Conservation (phyloP, 139 green algal genomes). For the Chlorella sp. region DNA sequence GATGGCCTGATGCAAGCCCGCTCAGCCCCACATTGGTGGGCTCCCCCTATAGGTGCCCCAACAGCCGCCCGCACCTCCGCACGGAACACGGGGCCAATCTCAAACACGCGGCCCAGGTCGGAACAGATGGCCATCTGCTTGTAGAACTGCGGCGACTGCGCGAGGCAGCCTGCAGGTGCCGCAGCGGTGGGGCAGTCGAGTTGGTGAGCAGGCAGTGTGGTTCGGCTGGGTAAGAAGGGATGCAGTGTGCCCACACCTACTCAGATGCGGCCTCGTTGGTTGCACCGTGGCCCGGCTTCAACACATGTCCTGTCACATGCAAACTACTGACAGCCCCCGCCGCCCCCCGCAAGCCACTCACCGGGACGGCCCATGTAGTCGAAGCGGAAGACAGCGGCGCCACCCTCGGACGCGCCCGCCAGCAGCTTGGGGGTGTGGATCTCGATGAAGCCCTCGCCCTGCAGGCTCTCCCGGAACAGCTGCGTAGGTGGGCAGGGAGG, state of each 20-base stretch:
- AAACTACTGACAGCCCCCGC: too few species aligned
- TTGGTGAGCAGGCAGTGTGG: too few species aligned
- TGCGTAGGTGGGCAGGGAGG: constrained; percentile 38
- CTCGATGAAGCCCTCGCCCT: constrained; percentile 87
- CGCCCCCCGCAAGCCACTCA: too few species aligned
- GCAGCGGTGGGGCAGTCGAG: too few species aligned
- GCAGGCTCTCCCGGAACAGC: constrained; percentile 89
- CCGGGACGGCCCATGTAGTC: constrained; percentile 94
- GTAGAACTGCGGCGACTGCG: constrained; percentile 63
- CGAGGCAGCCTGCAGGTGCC: constrained; percentile 80
- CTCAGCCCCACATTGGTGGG: too few species aligned
- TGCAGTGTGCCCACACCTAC: too few species aligned
- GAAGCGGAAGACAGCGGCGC: constrained; percentile 92
- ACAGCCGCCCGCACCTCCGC: constrained; percentile 54
- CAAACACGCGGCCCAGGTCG: constrained; percentile 95
- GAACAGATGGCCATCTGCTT: constrained; percentile 89
- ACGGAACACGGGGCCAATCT: constrained; percentile 97
- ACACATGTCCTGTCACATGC: too few species aligned
- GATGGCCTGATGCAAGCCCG: too few species aligned
- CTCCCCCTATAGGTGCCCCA: too few species aligned
- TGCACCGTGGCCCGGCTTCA: too few species aligned
- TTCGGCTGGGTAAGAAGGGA: too few species aligned
- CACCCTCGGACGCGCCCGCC: constrained; percentile 89
- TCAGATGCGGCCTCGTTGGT: too few species aligned
- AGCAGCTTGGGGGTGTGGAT: constrained; percentile 98